These are phyloP conservation scores for Aspergillus nomiae DNA, from an alignment of 2,329 filamentous ascomycete species.

Conservation along the genomic window DNA sequence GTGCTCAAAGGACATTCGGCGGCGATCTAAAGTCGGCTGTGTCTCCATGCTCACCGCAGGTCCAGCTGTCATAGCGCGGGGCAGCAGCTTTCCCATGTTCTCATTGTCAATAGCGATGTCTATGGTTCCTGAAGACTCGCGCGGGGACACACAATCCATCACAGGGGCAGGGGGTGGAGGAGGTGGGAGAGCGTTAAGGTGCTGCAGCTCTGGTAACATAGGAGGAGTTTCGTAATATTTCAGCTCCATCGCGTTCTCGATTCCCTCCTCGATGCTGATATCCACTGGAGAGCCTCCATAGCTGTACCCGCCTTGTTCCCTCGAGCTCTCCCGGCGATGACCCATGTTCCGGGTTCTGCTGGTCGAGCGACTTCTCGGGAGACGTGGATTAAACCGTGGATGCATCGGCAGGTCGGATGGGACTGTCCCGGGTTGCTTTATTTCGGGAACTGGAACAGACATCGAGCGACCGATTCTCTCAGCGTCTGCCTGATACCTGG, in stretches of 20 bases:
- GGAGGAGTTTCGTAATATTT: constrained; percentile 42
- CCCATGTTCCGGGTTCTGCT: constrained; percentile 37
- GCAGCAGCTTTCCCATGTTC: constrained; percentile 36
- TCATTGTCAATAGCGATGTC: constrained; percentile 45
- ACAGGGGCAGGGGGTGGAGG: constrained; percentile 45
- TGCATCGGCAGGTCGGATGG: constrained; percentile 41
- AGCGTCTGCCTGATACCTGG: constrained; percentile 40
- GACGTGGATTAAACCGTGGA: constrained; percentile 42
- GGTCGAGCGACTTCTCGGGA: constrained; percentile 44
- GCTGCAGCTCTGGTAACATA: constrained; percentile 63
- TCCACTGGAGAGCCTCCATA: constrained; percentile 42
- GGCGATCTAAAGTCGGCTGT: constrained; percentile 34
- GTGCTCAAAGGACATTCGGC: constrained; percentile 49
- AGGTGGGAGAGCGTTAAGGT: constrained; percentile 59
- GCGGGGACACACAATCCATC: constrained; percentile 26
- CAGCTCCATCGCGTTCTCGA: constrained; percentile 40
- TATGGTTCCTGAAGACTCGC: constrained; percentile 42
- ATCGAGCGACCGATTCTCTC: constrained; percentile 42
- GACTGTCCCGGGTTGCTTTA: constrained; percentile 23
- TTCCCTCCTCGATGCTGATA: constrained; percentile 58
- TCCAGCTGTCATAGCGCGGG: constrained; percentile 40
- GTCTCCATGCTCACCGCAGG: constrained; percentile 30
- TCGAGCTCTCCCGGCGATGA: constrained; percentile 35
- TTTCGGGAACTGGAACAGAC: constrained; percentile 39
- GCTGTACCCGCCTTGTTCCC: constrained; percentile 27